phyloP scores from a whole-genome alignment of 768 basidiomycete species.

The Favolaschia claudopus region DNA sequence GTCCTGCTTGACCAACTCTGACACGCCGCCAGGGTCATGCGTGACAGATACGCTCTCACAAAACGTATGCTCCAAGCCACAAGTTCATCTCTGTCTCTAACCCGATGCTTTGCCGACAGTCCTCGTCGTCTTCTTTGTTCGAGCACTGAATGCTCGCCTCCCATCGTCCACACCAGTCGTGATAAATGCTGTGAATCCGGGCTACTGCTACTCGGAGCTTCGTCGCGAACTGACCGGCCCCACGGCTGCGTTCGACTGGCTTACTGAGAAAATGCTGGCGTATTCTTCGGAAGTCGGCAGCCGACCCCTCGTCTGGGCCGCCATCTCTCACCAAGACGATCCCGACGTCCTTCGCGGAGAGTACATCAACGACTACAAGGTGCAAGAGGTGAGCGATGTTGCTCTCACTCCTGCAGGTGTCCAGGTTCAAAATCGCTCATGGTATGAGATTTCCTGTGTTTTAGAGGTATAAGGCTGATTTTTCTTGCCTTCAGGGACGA shows the following conservation, averaged over 20 bases:
- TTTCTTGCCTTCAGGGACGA: too few species aligned
- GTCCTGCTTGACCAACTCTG: neutral
- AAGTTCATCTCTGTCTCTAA: neutral
- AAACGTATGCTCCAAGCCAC: constrained; percentile 38
- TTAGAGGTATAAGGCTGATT: too few species aligned
- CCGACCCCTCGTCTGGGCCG: constrained; percentile 44
- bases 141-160: constrained; percentile 43
- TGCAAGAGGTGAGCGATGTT: constrained; percentile 43
- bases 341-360: constrained; percentile 38
- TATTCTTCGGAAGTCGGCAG: constrained; percentile 47
- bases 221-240: constrained; percentile 33
- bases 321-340: constrained; percentile 30
- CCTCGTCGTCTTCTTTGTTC: constrained; percentile 48
- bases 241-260: constrained; percentile 15
- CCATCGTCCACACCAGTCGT: constrained; percentile 35
- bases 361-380: constrained; percentile 32
- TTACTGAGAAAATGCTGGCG: constrained; percentile 42
- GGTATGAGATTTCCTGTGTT: too few species aligned
- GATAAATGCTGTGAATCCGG: constrained; percentile 49
- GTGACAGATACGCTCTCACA: constrained; percentile 38
- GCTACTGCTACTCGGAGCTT: constrained; percentile 49
- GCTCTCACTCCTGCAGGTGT: constrained; percentile 41
- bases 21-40: constrained; percentile 17
- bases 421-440: constrained; percentile 34
- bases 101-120: constrained; percentile 34